Percentiles rank a stretch among this genome's conserved stretches.
Evolutionary conservation across 2,329 filamentous ascomycete genomes (phyloP).

Genomic region (Emergomyces africanus): DNA sequence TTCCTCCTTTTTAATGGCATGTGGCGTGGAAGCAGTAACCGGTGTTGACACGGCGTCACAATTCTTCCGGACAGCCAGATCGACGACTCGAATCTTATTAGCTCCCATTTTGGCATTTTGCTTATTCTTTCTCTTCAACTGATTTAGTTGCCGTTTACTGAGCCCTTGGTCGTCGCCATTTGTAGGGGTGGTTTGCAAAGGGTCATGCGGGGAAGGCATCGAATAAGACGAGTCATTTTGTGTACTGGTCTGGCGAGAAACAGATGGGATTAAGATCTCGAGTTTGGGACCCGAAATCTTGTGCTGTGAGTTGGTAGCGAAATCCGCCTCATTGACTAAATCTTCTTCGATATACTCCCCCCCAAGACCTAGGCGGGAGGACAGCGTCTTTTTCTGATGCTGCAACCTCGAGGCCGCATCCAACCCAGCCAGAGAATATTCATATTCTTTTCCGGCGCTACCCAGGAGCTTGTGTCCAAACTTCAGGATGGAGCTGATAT

Average conservation of each 20-base stretch:
- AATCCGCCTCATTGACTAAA: slow-evolving; percentile 53
- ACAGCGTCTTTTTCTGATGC: slow-evolving; percentile 81
- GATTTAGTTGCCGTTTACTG: slow-evolving; percentile 88
- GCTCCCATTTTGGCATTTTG: slow-evolving; percentile 78
- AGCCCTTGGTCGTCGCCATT: slow-evolving; percentile 56
- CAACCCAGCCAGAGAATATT: slow-evolving; percentile 69
- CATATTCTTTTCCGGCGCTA: slow-evolving; percentile 66
- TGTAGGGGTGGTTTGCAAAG: slow-evolving; percentile 21
- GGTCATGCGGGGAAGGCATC: slow-evolving; percentile 36
- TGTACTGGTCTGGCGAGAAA: slow-evolving; percentile 32
- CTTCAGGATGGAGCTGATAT: slow-evolving; percentile 67
- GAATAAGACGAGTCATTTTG: slow-evolving; percentile 28
- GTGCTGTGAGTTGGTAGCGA: slow-evolving; percentile 36
- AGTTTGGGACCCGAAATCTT: slow-evolving; percentile 30
- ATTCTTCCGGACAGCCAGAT: slow-evolving; percentile 56
- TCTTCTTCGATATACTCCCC: slow-evolving; percentile 80
- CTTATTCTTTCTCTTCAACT: slow-evolving; percentile 88
- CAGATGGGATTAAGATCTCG: slow-evolving; percentile 37
- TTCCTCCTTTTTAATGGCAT: slow-evolving; percentile 46
- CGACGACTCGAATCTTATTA: slow-evolving; percentile 79
- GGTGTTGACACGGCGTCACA: slow-evolving; percentile 53
- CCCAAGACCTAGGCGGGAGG: slow-evolving; percentile 66
- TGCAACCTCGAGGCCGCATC: slow-evolving; percentile 69
- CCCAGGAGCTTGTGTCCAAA: slow-evolving; percentile 75
- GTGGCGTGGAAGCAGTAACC: slow-evolving; percentile 30